Conservation (phyloP, 2,329 filamentous ascomycete species). For the Hypoxylon sp. region DNA sequence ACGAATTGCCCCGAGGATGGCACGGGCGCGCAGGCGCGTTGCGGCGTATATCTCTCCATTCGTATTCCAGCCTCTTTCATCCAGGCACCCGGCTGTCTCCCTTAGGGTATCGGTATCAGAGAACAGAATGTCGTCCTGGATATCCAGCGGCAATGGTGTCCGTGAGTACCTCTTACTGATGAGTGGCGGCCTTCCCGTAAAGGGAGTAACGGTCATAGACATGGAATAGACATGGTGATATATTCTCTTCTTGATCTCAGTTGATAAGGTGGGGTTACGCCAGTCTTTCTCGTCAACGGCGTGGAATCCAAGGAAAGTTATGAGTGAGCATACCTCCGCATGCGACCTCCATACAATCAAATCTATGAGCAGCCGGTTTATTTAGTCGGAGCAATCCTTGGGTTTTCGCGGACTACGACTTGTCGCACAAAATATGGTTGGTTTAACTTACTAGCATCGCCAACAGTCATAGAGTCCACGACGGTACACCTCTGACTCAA, state of each 20-base stretch:
- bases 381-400: slow-evolving; percentile 18
- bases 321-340: slow-evolving; percentile 44
- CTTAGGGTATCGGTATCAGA: slow-evolving; percentile 46
- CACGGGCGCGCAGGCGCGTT: slow-evolving; percentile 49
- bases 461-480: slow-evolving; percentile 41
- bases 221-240: slow-evolving; percentile 51
- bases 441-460: slow-evolving; percentile 45
- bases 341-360: slow-evolving; percentile 46
- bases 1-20: slow-evolving; percentile 60
- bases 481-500: slow-evolving; percentile 38
- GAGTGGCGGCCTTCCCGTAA: slow-evolving; percentile 58
- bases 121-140: slow-evolving; percentile 53
- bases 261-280: slow-evolving; percentile 41
- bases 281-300: slow-evolving; percentile 50
- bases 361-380: slow-evolving; percentile 35
- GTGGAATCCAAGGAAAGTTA: slow-evolving; percentile 64
- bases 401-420: no score
- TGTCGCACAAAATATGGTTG: slow-evolving; percentile 14
- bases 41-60: slow-evolving; percentile 48
- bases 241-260: slow-evolving; percentile 48
- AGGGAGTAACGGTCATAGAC: slow-evolving; percentile 55
- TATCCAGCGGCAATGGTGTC: slow-evolving; percentile 56
- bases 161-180: slow-evolving; percentile 53
- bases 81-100: slow-evolving; percentile 46
- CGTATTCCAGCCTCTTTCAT: slow-evolving; percentile 55